Base-by-base conservation (phyloP, 2,329 filamentous ascomycete genomes). In the Pestalotiopsis fici region DNA sequence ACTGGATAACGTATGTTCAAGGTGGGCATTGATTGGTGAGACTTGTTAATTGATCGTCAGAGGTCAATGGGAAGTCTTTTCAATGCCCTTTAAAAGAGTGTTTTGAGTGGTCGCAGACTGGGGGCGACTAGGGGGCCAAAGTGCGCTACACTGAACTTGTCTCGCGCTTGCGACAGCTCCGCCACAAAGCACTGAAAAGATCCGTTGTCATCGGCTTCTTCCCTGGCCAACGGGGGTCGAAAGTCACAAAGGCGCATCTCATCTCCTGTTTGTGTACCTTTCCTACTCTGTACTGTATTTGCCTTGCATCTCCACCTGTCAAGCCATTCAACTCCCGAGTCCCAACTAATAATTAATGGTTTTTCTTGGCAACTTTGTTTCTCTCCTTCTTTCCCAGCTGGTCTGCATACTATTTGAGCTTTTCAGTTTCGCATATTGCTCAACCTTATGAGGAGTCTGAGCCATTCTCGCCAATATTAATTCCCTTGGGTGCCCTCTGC, bases 311-410 rank as follows among this genome's bases (percentile, higher is more conserved):
- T 50, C 55, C 55, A 27, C 23, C 55, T 57, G 27, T 57, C 27
- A 57, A 57, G 55, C 43, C 43, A 50, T 50, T 50, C 43, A 50
- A 50, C 43, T 50, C 43, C 43, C 43, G 6, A 50, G n/a, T 21
- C 7, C 21, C n/a, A 50, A 18, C 43, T 50, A 50, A 50, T 50
- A 50, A 50, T 50, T 23, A 27, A 27, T 57, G 55, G 55, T 27
- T 57, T 57, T n/a, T 31, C 23, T 57, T 57, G 55, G 55, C 27
- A 31, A 57, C 55, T 43, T 62, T 39, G 59, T 47, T 37, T 35
- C 57, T 60, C 35, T 31, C 31, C 28, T 43, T 62, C 23, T 18
- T 62, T 23, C 43, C 43, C 59, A 62, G 59, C 59, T 62, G 59
- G 59, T 43, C 59, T 62, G 59, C n/a, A 21, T 62, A 37, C 9